Conservation (phyloP, 1,139 yeast species). For the Diutina siamensis region DNA sequence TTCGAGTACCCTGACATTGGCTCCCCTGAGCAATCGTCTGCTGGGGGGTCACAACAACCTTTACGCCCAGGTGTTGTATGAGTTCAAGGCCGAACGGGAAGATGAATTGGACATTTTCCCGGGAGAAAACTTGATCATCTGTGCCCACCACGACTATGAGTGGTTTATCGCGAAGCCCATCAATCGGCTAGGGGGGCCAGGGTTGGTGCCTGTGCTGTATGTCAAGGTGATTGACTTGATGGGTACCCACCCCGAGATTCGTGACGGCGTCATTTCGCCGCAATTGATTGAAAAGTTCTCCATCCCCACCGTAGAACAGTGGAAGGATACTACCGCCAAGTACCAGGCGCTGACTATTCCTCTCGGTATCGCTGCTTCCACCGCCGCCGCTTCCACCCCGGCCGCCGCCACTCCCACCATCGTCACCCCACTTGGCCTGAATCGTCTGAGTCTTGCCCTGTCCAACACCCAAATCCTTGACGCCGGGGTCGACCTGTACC, state of each 20-base stretch:
- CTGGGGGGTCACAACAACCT: conserved; percentile 20
- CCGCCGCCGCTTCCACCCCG: background rate
- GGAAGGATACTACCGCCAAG: conserved; percentile 86
- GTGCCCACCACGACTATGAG: conserved; percentile 92
- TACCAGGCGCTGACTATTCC: conserved; percentile 89
- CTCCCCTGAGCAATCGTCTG: background rate
- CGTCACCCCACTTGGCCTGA: background rate
- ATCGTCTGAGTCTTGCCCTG: conserved; percentile 25
- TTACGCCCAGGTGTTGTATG: conserved; percentile 49
- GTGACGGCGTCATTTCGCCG: conserved; percentile 11
- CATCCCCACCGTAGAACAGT: conserved; percentile 87
- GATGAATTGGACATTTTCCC: conserved; percentile 79
- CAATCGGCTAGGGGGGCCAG: conserved; percentile 93
- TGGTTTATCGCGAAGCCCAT: conserved; percentile 98
- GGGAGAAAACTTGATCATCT: conserved; percentile 83
- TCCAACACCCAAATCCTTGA: conserved; percentile 30
- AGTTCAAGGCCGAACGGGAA: conserved; percentile 77
- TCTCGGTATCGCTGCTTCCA: conserved; percentile 34
- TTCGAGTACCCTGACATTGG: background rate
- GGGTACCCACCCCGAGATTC: conserved; percentile 18
- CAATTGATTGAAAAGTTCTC: conserved; percentile 43
- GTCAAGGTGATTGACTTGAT: conserved; percentile 76
- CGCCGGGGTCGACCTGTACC: conserved; percentile 73
- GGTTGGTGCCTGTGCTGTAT: conserved; percentile 84
- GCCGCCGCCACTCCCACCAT: background rate